These are phyloP conservation scores for Geranium brycei DNA, from an alignment of 345 rosid species.

Conservation along the genomic window DNA sequence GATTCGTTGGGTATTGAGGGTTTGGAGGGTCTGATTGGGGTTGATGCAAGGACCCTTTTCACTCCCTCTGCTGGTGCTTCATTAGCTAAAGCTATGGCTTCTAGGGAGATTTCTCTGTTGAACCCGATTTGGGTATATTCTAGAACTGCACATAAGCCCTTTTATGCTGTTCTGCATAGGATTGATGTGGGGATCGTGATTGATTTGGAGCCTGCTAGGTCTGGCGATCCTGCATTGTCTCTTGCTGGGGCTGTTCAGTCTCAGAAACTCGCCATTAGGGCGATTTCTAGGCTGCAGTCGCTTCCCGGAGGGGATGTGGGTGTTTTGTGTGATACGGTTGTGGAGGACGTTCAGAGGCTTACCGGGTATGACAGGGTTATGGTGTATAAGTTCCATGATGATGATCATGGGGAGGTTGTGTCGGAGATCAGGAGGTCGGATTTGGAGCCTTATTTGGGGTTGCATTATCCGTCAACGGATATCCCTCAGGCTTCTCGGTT, in stretches of 20 bases:
- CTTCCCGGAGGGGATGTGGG: slow-evolving; percentile 78
- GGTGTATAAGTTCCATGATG: slow-evolving; percentile 80
- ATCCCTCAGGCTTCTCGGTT: slow-evolving; percentile 82
- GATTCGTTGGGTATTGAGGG: slow-evolving; percentile 32
- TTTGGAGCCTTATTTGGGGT: slow-evolving; percentile 74
- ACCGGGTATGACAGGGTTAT: slow-evolving; percentile 84
- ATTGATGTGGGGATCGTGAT: slow-evolving; percentile 67
- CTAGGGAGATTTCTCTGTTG: slow-evolving; percentile 51
- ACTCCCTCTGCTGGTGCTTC: slow-evolving; percentile 41
- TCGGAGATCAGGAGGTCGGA: slow-evolving; percentile 77
- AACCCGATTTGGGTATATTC: slow-evolving; percentile 66
- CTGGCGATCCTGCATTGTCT: slow-evolving; percentile 47
- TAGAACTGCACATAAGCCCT: slow-evolving; percentile 41
- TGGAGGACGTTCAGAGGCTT: slow-evolving; percentile 74
- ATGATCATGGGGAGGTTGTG: slow-evolving; percentile 77
- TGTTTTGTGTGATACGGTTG: slow-evolving; percentile 63
- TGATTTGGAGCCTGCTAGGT: slow-evolving; percentile 71
- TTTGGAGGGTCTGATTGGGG: slow-evolving; percentile 34
- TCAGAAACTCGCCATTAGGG: slow-evolving; percentile 68
- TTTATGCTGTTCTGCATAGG: slow-evolving; percentile 70
- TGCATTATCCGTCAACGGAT: slow-evolving; percentile 82
- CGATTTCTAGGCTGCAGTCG: slow-evolving; percentile 74
- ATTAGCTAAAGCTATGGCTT: slow-evolving; percentile 50
- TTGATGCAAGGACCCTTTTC: slow-evolving; percentile 57
- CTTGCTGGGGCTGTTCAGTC: slow-evolving; percentile 77